A percentile compares a stretch with the other conserved stretches of the same genome.
Conservation (phyloP, 202 grass and related monocot genomes). For the Hordeum pubiflorum region DNA sequence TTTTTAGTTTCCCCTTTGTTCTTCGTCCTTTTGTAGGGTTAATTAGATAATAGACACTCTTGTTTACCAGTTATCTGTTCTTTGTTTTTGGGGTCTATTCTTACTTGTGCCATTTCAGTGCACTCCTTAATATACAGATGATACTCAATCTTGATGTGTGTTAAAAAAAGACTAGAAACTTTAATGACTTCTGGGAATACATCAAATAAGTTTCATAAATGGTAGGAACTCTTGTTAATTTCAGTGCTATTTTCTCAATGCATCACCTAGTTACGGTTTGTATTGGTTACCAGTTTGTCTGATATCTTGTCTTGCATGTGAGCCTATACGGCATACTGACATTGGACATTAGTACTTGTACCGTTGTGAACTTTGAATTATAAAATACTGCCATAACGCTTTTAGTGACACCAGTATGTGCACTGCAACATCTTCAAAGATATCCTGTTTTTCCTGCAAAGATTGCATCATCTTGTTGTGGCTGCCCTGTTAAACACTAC, state of each 20-base stretch:
- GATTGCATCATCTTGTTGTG: conserved; percentile 9
- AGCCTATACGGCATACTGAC: background rate
- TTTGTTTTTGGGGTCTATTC: background rate
- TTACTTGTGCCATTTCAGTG: background rate
- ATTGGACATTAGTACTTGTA: background rate
- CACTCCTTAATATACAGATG: background rate
- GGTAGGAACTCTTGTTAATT: background rate
- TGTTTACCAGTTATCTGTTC: background rate
- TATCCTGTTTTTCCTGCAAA: background rate
- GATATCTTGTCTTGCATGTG: background rate
- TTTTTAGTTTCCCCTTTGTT: background rate
- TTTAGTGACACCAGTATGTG: conserved; percentile 2
- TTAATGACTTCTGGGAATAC: background rate
- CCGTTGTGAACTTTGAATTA: background rate
- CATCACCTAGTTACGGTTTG: background rate
- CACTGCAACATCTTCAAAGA: background rate
- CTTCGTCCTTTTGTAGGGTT: background rate
- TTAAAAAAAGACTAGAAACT: background rate
- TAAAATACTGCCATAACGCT: background rate
- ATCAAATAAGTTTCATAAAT: background rate
- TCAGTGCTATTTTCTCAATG: conserved; percentile 3
- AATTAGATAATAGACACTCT: background rate
- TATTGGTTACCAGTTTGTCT: background rate
- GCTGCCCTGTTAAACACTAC: background rate
- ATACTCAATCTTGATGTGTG: background rate